Percentiles rank a stretch among this genome's conserved stretches.
Evolutionary conservation across 2,329 filamentous ascomycete species (phyloP).

Genomic region (Epichloe coenophiala): DNA sequence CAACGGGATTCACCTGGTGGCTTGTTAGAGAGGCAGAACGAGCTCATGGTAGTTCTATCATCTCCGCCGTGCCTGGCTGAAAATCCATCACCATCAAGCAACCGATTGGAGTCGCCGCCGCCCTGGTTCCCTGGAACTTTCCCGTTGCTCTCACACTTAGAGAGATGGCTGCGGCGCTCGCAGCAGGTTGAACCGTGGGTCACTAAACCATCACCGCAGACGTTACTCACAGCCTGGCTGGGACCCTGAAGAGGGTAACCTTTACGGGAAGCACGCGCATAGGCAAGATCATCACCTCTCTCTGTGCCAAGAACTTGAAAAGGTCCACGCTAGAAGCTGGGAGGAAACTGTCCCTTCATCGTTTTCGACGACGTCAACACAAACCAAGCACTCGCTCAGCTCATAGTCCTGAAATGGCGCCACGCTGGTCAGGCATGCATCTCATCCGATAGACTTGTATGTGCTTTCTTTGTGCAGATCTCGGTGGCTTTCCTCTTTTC

Average conservation of each 20-base stretch:
- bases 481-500: neutral
- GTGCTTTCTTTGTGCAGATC: conserved; percentile 16
- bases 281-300: conserved; percentile 49
- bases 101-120: conserved; percentile 22
- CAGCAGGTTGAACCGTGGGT: conserved; percentile 65
- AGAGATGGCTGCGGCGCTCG: conserved; percentile 41
- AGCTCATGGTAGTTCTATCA: conserved; percentile 44
- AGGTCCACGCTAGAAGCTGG: conserved; percentile 53
- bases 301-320: conserved; percentile 50
- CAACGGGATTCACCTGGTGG: conserved; percentile 40
- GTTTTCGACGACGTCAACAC: conserved; percentile 56
- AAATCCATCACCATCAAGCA: conserved; percentile 57
- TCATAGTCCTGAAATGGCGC: conserved; percentile 53
- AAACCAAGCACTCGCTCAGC: conserved; percentile 50
- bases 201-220: conserved; percentile 59
- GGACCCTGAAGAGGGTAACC: too few relatives aligned
- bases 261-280: conserved; percentile 59
- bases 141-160: conserved; percentile 36
- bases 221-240: conserved; percentile 56
- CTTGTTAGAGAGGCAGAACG: conserved; percentile 35
- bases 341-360: conserved; percentile 55
- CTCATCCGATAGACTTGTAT: conserved; percentile 44
- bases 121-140: conserved; percentile 42
- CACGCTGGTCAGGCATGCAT: conserved; percentile 63
- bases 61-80: conserved; percentile 46